Conservation (phyloP, 1,284 basidiomycete genomes). For the Malassezia vespertilionis region DNA sequence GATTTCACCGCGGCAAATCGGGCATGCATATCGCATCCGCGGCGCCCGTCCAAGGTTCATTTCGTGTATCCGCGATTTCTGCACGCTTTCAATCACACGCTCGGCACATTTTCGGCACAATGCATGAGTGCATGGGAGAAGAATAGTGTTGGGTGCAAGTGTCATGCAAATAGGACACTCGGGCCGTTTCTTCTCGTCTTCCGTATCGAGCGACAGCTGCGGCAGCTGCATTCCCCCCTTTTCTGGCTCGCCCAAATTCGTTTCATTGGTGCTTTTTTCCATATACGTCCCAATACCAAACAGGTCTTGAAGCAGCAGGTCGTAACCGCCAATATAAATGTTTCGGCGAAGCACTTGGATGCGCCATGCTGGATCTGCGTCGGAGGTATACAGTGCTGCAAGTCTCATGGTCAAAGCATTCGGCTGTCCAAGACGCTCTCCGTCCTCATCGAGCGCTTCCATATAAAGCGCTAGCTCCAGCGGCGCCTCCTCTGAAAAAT, state of each 20-base stretch:
- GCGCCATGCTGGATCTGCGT: background rate
- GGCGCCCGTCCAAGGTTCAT: constrained; percentile 35
- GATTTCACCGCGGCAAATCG: constrained; percentile 31
- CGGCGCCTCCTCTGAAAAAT: background rate
- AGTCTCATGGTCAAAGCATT: constrained; percentile 30
- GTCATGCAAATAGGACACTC: constrained; percentile 45
- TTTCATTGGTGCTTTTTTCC: background rate
- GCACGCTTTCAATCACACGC: constrained; percentile 37
- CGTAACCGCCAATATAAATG: background rate
- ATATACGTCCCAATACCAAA: constrained; percentile 22
- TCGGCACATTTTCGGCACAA: constrained; percentile 43
- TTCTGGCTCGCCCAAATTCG: background rate
- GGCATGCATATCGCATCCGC: constrained; percentile 37
- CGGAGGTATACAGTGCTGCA: background rate
- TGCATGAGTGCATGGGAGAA: constrained; percentile 45
- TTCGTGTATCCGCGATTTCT: constrained; percentile 29
- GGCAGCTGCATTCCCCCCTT: no score
- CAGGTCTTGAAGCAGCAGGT: constrained; percentile 43
- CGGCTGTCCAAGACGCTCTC: constrained; percentile 25
- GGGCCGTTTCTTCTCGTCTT: no score
- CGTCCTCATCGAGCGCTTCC: constrained; percentile 42
- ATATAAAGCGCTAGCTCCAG: constrained; percentile 36
- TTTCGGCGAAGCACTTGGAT: no score
- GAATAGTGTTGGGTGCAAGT: constrained; percentile 33
- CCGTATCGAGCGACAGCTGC: no score